Percentiles rank a stretch among this genome's conserved stretches.
Conservation (phyloP, 2,329 filamentous ascomycete species). For the Colletotrichum spinosum region DNA sequence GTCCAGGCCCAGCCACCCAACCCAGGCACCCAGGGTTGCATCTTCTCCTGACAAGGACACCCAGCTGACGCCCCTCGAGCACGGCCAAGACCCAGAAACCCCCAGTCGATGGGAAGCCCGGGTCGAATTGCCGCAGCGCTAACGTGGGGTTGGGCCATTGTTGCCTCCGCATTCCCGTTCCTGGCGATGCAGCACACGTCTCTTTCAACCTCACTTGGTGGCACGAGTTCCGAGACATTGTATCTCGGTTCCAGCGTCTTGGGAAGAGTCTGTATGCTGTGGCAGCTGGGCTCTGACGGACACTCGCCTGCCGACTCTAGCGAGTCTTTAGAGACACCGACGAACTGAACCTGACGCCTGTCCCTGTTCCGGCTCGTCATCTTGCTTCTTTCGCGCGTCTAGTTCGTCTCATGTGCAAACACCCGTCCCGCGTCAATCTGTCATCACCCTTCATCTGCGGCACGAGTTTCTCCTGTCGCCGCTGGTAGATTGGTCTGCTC, state of each 20-base stretch:
- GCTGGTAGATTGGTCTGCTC: conserved; percentile 24
- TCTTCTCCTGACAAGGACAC: conserved; percentile 24
- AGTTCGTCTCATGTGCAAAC: conserved; percentile 30
- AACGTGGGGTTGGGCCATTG: conserved; percentile 27
- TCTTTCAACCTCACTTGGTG: conserved; percentile 33
- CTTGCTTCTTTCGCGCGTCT: not conserved
- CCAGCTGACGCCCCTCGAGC: conserved; percentile 18
- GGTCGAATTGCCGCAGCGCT: conserved; percentile 29
- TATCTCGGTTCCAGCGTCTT: conserved; percentile 5
- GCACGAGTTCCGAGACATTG: conserved; percentile 4
- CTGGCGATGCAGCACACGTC: conserved; percentile 29
- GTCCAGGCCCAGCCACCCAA: not conserved
- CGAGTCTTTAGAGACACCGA: too few species aligned
- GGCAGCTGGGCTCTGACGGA: too few species aligned
- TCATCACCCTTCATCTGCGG: conserved; percentile 23
- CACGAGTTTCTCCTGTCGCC: conserved; percentile 11
- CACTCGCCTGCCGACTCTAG: too few species aligned
- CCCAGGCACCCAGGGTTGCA: conserved; percentile 7
- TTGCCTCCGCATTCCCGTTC: conserved; percentile 37
- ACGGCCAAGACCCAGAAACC: conserved; percentile 2
- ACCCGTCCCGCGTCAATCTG: conserved; percentile 8
- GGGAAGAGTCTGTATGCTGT: not conserved
- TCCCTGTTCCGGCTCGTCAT: too few species aligned
- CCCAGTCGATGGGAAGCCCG: conserved; percentile 28
- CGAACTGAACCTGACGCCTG: too few species aligned